Base-by-base conservation (phyloP, 306 rosid species). In the Quercus rubra region DNA sequence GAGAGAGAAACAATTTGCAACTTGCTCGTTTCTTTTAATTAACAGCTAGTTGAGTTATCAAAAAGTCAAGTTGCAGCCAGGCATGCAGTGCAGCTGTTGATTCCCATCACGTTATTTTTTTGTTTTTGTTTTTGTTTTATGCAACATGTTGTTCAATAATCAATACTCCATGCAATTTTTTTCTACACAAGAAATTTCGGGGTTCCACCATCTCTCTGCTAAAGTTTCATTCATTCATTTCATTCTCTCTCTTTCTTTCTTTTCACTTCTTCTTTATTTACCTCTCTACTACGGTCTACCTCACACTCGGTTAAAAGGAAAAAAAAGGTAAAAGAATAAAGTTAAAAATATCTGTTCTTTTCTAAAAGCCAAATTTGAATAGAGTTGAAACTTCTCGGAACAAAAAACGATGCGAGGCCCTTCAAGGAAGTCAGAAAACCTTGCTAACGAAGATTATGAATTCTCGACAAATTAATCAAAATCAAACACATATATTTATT, bases 21-120 rank as follows among this genome's bases (percentile, higher is more conserved):
- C 86, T 85, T 79, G 88, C 86, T 79, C 68, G 73, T 68, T 81
- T 70, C 58, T 55, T 77, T 72, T 33, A 61, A 72, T 71, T 31
- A 61, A 72, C 85, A 82, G 70, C 85, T 63, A 81, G 73, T 30
- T 28, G n/a, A 21, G 27, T 5, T 6, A 54, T 70, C 25, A 63
- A 74, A 67, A 66, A 71, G 56, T 46, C 84, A 70, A 75, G 80
- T 81, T 81, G 85, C 85, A 25, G 77, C 49, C 71, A 3, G 4
- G 21, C 25, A 30, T 12, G 27, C 17, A 1, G 77, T 28, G 63
- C 38, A 52, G 41, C 7, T 51, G 77, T 64, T 56, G 56, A 80
- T 80, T 69, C 82, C 67, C 74, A 55, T 84, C 87, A 73, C 76
- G 87, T 84, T 73, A 12, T 64, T 54, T 64, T 19, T 3, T 3